phyloP scores from a whole-genome alignment of 163 green algal genomes.

The Coccomyxa subellipsoidea region DNA sequence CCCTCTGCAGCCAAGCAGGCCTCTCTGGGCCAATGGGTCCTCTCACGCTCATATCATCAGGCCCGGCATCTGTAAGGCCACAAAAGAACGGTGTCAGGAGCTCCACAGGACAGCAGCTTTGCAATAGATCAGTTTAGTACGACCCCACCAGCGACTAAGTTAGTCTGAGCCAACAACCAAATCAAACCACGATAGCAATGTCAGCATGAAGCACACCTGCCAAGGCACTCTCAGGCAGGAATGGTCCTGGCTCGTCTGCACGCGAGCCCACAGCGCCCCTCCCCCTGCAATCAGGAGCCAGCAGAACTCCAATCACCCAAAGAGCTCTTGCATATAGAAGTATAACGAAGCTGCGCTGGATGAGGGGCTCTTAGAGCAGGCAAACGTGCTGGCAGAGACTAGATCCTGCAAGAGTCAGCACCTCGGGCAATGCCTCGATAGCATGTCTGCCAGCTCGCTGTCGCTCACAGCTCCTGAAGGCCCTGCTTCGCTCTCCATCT shows the following conservation, averaged over 20 bases:
- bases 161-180: no score
- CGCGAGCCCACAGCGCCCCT: constrained; percentile 20
- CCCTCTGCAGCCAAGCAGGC: constrained; percentile 5
- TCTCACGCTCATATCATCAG: neutral
- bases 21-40: neutral
- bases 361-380: no score
- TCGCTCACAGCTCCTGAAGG: neutral
- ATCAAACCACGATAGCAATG: no score
- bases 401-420: neutral
- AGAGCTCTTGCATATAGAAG: neutral
- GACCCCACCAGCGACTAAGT: no score
- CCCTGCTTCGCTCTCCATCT: neutral
- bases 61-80: neutral
- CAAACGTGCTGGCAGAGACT: no score
- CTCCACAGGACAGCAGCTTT: neutral
- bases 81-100: neutral
- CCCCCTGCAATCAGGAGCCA: constrained; percentile 7
- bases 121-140: neutral
- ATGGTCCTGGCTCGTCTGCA: constrained; percentile 26
- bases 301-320: neutral
- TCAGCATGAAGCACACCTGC: neutral
- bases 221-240: neutral
- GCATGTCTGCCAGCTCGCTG: neutral
- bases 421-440: neutral
- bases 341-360: no score